Base-by-base conservation (phyloP, 805 yeast species). In the Lachancea kluyveri region DNA sequence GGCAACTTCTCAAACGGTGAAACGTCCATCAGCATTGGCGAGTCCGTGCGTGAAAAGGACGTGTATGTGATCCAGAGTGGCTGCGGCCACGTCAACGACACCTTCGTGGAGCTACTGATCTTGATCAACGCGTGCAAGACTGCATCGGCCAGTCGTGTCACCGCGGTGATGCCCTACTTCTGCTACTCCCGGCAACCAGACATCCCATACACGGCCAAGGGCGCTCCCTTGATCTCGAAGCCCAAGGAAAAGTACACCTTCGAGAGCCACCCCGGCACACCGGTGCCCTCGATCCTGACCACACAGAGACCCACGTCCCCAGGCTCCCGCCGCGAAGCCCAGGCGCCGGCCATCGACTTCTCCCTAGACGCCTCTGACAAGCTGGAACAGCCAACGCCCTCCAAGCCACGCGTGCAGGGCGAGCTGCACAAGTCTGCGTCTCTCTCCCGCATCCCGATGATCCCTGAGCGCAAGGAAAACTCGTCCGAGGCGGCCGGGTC, bases 151-250 rank as follows among this genome's bases (percentile, higher is more conserved):
- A 74, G 74, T 36, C 69, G 90, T 36, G 94, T 87, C 26, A 85
- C 95, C 2, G 95, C 90, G 0, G 95, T 87, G 18, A 66, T 84
- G 57, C 98, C 99, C 3, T 68, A 87, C 39, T 92, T 92, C 59
- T 96, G 97, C 17, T 92, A 92, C 55, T 83, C 95, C 3, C 72
- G 99, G 51, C 99, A 92, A 59, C 94, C 96, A 4, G 97, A 90
- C 58, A 76, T 85, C 21, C 95, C 95, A 19, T 82, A 81, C 50
- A 76, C 83, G 36, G 71, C 72, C 50, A 71, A 74, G 21, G 92
- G 94, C 8, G 84, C 88, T 1, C 94, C 94, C 6, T 62, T 67
- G 26, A 55, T 67, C 10, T 51, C 65, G 3, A 60, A 54, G 27
- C 39, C 55, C 16, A 52, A 59, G 43, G 65, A 54, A 16, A 57